phyloP scores from a whole-genome alignment of 805 yeast species.

The Wickerhamiella vanderwaltii region DNA sequence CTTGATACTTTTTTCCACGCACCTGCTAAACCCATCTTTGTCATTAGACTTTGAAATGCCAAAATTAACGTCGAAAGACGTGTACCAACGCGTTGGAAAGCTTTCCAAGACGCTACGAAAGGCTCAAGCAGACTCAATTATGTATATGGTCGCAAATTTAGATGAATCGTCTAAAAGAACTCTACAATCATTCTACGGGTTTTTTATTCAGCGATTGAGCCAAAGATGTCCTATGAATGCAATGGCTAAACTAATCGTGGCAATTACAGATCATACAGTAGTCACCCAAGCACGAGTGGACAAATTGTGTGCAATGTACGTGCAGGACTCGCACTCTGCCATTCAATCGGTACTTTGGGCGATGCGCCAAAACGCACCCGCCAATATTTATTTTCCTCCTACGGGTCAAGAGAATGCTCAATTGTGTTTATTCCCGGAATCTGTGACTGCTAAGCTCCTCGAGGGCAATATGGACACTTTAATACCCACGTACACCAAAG shows the following conservation, averaged over 20 bases:
- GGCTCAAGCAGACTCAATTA: not conserved
- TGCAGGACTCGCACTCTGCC: not conserved
- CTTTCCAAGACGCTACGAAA: not conserved
- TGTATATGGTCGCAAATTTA: not conserved
- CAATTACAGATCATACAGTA: not conserved
- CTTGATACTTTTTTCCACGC: no score
- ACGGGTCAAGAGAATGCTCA: constrained; percentile 7
- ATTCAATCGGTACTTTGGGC: not conserved
- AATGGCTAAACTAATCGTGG: not conserved
- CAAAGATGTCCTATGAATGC: not conserved
- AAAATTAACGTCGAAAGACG: not conserved
- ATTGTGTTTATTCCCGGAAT: constrained; percentile 2
- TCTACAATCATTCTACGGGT: not conserved
- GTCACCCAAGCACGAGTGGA: constrained; percentile 8
- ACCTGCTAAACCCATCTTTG: no score
- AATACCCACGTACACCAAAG: not conserved
- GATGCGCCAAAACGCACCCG: not conserved
- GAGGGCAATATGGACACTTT: not conserved
- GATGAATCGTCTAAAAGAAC: not conserved
- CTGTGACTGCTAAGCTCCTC: not conserved
- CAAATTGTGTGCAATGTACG: not conserved
- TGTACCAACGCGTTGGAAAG: not conserved
- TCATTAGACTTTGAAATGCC: no score
- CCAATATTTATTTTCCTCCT: constrained; percentile 8
- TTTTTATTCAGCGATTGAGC: not conserved